These are phyloP conservation scores for Penicillium sp. DNA, from an alignment of 2,329 filamentous ascomycete genomes.

Conservation along the genomic window DNA sequence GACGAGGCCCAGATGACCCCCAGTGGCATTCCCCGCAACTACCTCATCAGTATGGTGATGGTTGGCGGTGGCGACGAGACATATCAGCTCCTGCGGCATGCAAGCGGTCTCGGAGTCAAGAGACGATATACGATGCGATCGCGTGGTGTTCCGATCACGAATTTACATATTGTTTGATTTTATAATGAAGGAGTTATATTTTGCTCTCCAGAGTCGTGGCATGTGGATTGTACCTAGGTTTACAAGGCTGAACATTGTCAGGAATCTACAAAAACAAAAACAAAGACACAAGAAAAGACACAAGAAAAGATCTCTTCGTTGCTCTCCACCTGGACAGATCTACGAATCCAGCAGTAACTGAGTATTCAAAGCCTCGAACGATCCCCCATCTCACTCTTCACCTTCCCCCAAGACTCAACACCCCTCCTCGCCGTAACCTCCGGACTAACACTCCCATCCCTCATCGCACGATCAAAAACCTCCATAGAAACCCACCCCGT, in stretches of 20 bases:
- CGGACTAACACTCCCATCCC: background rate
- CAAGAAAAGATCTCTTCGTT: too few species aligned
- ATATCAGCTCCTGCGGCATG: conserved; percentile 63
- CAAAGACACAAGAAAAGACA: too few species aligned
- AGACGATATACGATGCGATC: conserved; percentile 79
- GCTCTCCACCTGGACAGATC: too few species aligned
- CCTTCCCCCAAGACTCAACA: conserved; percentile 20
- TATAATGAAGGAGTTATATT: background rate
- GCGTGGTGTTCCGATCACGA: conserved; percentile 75
- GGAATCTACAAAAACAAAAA: too few species aligned
- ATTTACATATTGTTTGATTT: conserved; percentile 68
- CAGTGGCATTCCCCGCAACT: conserved; percentile 66
- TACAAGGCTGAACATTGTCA: background rate
- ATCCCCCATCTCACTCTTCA: conserved; percentile 12
- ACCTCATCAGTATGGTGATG: conserved; percentile 82
- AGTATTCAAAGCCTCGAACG: background rate
- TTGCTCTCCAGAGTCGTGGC: background rate
- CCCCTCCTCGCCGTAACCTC: conserved; percentile 10
- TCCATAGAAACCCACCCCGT: conserved; percentile 38
- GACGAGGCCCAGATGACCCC: conserved; percentile 73
- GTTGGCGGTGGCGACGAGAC: conserved; percentile 69
- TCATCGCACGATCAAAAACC: conserved; percentile 29
- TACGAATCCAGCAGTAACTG: too few species aligned
- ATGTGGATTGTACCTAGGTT: background rate
- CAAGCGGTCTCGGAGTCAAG: conserved; percentile 72